A percentile compares a stretch with the other conserved stretches of the same genome.
Evolutionary conservation across 352 stramenopile genomes (phyloP).

Genomic region (Globisporangium barbulae): DNA sequence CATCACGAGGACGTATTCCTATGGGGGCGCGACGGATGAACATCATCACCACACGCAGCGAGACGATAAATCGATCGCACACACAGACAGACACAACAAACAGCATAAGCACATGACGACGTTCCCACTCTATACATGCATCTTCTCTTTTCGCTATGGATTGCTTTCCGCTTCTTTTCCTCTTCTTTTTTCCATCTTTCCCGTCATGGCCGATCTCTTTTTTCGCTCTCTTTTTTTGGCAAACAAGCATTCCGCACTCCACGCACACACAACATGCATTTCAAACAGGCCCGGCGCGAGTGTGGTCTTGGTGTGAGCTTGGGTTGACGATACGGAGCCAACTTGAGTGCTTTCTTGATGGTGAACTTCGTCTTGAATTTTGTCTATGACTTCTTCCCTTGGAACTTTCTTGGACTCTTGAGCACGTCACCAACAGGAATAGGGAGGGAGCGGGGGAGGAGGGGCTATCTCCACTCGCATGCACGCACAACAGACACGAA

Average conservation of each 20-base stretch:
- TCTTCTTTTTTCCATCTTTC: slow-evolving; percentile 3
- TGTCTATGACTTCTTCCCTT: neutral
- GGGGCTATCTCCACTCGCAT: neutral
- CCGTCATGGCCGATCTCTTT: slow-evolving; percentile 10
- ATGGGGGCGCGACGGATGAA: slow-evolving; percentile 17
- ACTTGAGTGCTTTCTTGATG: neutral
- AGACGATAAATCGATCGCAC: slow-evolving; percentile 7
- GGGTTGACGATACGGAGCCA: neutral
- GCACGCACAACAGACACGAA: neutral
- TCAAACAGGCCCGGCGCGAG: neutral
- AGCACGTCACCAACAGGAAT: neutral
- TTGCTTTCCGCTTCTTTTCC: slow-evolving; percentile 14
- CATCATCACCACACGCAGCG: slow-evolving; percentile 10
- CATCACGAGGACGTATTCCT: slow-evolving; percentile 88
- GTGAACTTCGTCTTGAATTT: neutral
- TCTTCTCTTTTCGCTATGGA: slow-evolving; percentile 20
- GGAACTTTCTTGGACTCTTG: neutral
- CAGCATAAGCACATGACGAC: slow-evolving; percentile 23
- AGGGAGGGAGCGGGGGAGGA: neutral
- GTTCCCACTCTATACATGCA: slow-evolving; percentile 5
- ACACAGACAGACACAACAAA: slow-evolving; percentile 33
- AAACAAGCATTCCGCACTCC: slow-evolving; percentile 2
- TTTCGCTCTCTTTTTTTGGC: slow-evolving; percentile 8
- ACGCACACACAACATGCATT: slow-evolving; percentile 7
- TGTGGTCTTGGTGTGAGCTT: neutral